Evolutionary conservation across 2,329 filamentous ascomycete genomes (phyloP), one percentile per base, ranked within the genome.

Genomic region (Chrysoporthe austroafricana): DNA sequence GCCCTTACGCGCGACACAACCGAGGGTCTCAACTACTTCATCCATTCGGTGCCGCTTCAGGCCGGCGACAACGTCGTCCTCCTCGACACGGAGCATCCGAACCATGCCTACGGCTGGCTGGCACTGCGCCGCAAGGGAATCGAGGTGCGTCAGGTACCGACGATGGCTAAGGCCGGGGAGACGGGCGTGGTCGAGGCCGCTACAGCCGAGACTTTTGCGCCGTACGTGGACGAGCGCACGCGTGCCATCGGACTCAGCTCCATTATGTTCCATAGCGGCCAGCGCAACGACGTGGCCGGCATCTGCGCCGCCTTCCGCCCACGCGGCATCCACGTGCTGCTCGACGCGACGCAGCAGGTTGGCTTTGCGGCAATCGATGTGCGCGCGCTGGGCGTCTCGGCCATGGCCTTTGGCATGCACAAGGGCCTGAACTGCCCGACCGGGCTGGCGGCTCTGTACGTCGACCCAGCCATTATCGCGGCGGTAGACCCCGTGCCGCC

Each of bases 1-100:
- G 73, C 75, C 2, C 74, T 78, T 56, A 76, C 75, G 0, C 72
- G 76, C 2, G 76, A 78, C 60, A 78, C 77, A 0, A 78, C 77
- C 1, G 77, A 78, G 56, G 77, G 70, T 0, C 67, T 77, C 0
- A 73, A 73, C 2, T 66, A 63, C 42, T 77, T 78, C 65, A 74
- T 76, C 50, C 71, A 69, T 5, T 66, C 70, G 21, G 14, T 77
- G 4, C 42, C 46, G 1, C 72, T 78, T 36, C 9, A 65, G 2
- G 65, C 69, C 1, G 77, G 77, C 4, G 76, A 77, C 48, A 78
- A 78, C 39, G 74, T 78, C 7, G 74, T 78, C 4, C 63, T 76
- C 0, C 62, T 77, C 11, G 77, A 77, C 52, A 71, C 69, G 39
- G 77, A 78, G 63, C 76, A 77, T 56, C 76, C 76, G 1, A 77